phyloP scores from a whole-genome alignment of 2,329 filamentous ascomycete species.

The Fusarium sublunatum region DNA sequence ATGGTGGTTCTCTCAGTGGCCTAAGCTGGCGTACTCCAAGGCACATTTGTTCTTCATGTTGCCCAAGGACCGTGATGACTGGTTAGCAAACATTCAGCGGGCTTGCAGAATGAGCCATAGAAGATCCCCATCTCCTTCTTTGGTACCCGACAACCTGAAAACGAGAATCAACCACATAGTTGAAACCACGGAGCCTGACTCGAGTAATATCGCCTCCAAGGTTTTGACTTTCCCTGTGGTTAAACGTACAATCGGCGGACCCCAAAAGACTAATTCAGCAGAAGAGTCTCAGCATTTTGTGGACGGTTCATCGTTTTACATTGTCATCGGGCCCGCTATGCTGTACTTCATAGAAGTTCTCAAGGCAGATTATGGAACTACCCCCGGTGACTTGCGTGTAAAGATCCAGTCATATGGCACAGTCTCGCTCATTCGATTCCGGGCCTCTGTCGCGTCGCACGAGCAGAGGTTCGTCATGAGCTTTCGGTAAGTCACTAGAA shows the following conservation, averaged over 20 bases:
- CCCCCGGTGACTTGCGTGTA: slow-evolving; percentile 60
- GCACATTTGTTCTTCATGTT: slow-evolving; percentile 62
- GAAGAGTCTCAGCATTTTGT: slow-evolving; percentile 59
- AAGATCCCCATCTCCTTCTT: slow-evolving; percentile 50
- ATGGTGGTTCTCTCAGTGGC: slow-evolving; percentile 64
- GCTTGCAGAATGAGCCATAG: slow-evolving; percentile 55
- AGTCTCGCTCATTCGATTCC: slow-evolving; percentile 63
- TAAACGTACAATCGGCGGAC: slow-evolving; percentile 57
- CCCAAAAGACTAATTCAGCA: slow-evolving; percentile 55
- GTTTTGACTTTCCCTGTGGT: slow-evolving; percentile 64
- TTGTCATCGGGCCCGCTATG: slow-evolving; percentile 65
- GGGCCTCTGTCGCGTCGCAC: slow-evolving; percentile 61
- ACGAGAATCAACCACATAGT: slow-evolving; percentile 60
- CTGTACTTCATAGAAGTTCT: slow-evolving; percentile 64
- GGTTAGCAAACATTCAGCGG: slow-evolving; percentile 60
- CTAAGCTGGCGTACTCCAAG: slow-evolving; percentile 59
- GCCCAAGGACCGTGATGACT: slow-evolving; percentile 62
- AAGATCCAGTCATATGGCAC: slow-evolving; percentile 64
- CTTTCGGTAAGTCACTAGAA: slow-evolving; percentile 59
- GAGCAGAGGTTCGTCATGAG: slow-evolving; percentile 67
- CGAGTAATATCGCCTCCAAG: slow-evolving; percentile 44
- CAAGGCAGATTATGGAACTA: slow-evolving; percentile 56
- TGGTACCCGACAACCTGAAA: slow-evolving; percentile 60
- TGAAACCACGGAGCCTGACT: slow-evolving; percentile 56
- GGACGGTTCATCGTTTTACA: slow-evolving; percentile 65